Evolutionary conservation across 2,329 filamentous ascomycete genomes (phyloP), one percentile per base, ranked within the genome.

Genomic region (Chalara sp.): DNA sequence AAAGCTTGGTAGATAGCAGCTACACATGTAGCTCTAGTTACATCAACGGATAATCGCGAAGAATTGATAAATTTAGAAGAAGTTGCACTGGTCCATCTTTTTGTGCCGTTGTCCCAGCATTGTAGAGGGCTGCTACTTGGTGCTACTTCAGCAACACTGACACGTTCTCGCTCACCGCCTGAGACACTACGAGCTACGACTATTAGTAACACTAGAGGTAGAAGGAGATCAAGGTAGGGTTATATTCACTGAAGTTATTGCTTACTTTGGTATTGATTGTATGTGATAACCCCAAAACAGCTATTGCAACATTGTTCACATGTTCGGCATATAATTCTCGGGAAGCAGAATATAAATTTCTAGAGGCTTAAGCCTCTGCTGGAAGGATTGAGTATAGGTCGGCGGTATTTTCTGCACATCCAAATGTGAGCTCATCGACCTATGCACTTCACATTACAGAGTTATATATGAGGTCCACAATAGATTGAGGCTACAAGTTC

Each of bases 101-200:
- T 75, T 0, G 86, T 90, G 12, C 76, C 81, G 57, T 87, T 87
- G 53, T 85, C 88, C 87, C 87, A 58, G 52, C 81, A 84, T 63
- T 86, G 81, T 2, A 79, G 72, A 42, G 75, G 80, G 1, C 79
- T 78, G 12, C 71, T 64, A 0, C 69, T 71, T 12, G 75, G 76
- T 0, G 79, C 77, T 52, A 87, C 87, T 65, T 92, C 87, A 1
- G 84, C 86, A 54, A 91, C 88, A 29, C 81, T 86, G 6, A 92
- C 87, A 62, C 88, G 81, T 70, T 92, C 89, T 50, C 82, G 73
- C 63, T 87, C 83, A 28, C 84, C 83, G 13, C 83, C 84, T 1
- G 79, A 83, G 1, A 87, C 77, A 42, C 86, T 86, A 28, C 50
- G 80, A 32, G 89, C 33, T 37, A n/a, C n/a, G n/a, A 37, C n/a